A percentile compares a stretch with the other conserved stretches of the same genome.
phyloP scores from a whole-genome alignment of 495 filamentous ascomycete genomes.

The Penicillium psychrofluorescens region DNA sequence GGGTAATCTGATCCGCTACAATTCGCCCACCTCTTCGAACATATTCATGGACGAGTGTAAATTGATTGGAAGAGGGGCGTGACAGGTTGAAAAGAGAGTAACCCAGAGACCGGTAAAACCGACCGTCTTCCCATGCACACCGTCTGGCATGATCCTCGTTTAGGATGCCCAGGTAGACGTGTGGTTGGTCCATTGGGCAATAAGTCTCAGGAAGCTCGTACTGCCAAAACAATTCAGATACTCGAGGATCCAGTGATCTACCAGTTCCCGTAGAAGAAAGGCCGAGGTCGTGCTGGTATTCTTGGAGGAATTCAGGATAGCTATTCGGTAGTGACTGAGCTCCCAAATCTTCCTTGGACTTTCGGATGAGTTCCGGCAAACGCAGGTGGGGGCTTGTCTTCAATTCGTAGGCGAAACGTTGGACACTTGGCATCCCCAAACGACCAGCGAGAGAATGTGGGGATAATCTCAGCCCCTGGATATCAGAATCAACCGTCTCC shows the following conservation, averaged over 20 bases:
- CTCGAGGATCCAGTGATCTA: constrained; percentile 22
- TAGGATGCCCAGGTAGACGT: constrained; percentile 53
- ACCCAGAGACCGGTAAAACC: constrained; percentile 43
- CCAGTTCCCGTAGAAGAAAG: background rate
- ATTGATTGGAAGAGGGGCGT: constrained; percentile 9
- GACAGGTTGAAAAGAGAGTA: constrained; percentile 50
- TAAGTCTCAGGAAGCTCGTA: constrained; percentile 14
- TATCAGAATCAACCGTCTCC: constrained; percentile 7
- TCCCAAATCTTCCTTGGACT: constrained; percentile 10
- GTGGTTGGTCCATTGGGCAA: constrained; percentile 6
- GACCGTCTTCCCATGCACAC: constrained; percentile 59
- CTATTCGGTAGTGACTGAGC: constrained; percentile 5
- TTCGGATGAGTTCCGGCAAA: constrained; percentile 25
- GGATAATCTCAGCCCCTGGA: constrained; percentile 33
- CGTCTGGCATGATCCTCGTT: constrained; percentile 50
- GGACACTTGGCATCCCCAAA: constrained; percentile 27
- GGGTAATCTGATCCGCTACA: constrained; percentile 17
- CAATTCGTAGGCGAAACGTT: constrained; percentile 30
- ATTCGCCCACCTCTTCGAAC: constrained; percentile 37
- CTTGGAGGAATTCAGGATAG: constrained; percentile 36
- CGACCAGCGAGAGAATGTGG: constrained; percentile 26
- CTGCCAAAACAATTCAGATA: constrained; percentile 32
- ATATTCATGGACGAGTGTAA: constrained; percentile 35
- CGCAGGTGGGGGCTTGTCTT: constrained; percentile 11
- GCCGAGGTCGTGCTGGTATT: constrained; percentile 25